Conservation (phyloP, 2,329 filamentous ascomycete species). For the Myriosclerotinia curreyana region DNA sequence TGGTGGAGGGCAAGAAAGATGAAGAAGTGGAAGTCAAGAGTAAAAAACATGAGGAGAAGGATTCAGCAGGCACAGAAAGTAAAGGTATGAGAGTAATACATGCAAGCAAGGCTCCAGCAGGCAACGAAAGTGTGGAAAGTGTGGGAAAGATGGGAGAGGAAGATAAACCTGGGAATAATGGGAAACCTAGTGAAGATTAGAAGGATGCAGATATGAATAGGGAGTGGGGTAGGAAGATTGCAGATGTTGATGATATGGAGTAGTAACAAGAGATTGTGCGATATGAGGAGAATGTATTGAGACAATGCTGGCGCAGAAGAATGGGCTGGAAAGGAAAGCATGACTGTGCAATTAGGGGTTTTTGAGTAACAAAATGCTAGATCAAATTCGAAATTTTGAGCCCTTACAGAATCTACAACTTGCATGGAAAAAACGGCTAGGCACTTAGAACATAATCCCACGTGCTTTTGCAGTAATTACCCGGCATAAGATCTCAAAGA, state of each 20-base stretch:
- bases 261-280: not conserved
- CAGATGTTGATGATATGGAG: not conserved
- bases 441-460: not conserved
- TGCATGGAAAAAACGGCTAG: not conserved
- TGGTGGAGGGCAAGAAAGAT: not conserved
- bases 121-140: not conserved
- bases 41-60: not conserved
- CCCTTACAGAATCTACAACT: not conserved
- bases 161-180: not conserved
- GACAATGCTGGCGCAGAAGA: not conserved
- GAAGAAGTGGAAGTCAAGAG: not conserved
- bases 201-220: not conserved
- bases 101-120: not conserved
- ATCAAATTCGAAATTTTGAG: not conserved
- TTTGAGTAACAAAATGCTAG: not conserved
- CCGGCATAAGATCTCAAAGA: not conserved
- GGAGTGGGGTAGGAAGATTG: not conserved
- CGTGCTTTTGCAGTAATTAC: not conserved
- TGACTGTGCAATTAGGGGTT: not conserved
- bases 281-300: not conserved
- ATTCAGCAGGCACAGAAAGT: not conserved
- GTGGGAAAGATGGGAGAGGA: not conserved
- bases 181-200: not conserved
- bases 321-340: too few species aligned
- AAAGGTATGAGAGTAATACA: not conserved